Base-by-base conservation (phyloP, 305 asterid species). In the Fraxinus dipetala region DNA sequence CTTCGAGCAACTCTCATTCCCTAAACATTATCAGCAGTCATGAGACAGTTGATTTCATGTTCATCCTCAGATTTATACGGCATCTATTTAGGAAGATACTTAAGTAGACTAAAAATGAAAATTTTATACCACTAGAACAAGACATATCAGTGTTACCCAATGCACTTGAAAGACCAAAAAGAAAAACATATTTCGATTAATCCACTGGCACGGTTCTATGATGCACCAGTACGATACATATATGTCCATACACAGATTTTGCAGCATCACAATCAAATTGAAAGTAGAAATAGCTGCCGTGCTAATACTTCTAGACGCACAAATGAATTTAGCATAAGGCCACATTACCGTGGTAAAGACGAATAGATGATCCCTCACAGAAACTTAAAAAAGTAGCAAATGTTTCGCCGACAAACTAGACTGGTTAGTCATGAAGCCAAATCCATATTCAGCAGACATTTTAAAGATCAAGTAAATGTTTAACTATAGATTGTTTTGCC, bases 1-100 rank as follows among this genome's bases (percentile, higher is more conserved):
- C 48, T 85, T 45, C 96, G 85, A 67, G 88, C 83, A 80, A 63
- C 83, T 76, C 88, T 86, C 98, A 93, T 92, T 65, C 81, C 80
- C 89, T 87, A 40, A 77, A 76, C 28, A 31, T 24, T 24, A 67
- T 65, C 73, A 78, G 61, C 36, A 65, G 70, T 31, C 56, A 6
- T 30, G 22, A 69, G 22, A 65, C 22, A 20, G 5, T 65, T 20
- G 11, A 56, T 18, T 16, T 54, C 54, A 81, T 77, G 45, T 81
- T 76, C 69, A 83, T 78, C 79, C 78, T 74, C 73, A 51, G 32
- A 16, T 34, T 67, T 14, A 2, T 16, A 78, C 7, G 0, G 7
- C 59, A 16, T 48, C 59, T 14, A 48, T 48, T 48, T 48, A 48
- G 59, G 59, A 48, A 48, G 59, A 48, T 48, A 16, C 7, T 48